Percentiles rank a stretch among this genome's conserved stretches.
Evolutionary conservation across 345 rosid species (phyloP).

Genomic region (Hypericum androsaemum): DNA sequence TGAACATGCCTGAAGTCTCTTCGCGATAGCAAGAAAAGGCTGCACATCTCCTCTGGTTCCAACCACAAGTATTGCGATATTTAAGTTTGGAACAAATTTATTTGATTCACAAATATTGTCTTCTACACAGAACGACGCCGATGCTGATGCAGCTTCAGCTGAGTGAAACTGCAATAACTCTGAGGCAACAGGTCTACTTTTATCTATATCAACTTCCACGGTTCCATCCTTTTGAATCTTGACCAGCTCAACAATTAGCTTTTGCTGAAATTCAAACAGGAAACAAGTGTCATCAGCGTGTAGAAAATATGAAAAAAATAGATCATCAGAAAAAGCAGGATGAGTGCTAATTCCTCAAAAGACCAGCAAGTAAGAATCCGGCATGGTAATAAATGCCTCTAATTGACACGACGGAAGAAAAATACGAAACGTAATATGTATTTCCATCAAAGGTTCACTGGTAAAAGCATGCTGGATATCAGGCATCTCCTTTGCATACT

Average conservation of each 20-base stretch:
- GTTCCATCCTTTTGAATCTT: conserved; percentile 92
- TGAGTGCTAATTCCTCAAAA: too few species aligned
- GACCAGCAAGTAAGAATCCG: too few species aligned
- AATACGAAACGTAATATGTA: too few species aligned
- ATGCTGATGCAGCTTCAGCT: conserved; percentile 27
- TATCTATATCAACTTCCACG: conserved; percentile 74
- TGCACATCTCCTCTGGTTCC: conserved; percentile 99
- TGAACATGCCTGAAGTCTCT: conserved; percentile 75
- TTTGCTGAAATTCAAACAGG: conserved; percentile 39
- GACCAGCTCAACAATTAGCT: conserved; percentile 73
- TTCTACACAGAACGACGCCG: conserved; percentile 21
- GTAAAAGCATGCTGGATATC: too few species aligned
- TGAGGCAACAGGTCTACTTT: conserved; percentile 58
- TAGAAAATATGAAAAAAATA: conserved; percentile 1
- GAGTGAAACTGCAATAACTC: conserved; percentile 66
- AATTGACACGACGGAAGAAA: too few species aligned
- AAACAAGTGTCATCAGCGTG: conserved; percentile 7
- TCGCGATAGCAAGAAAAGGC: conserved; percentile 89
- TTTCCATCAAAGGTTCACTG: too few species aligned
- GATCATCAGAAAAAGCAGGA: background rate
- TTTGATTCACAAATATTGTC: conserved; percentile 31
- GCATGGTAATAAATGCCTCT: too few species aligned
- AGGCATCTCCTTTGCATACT: too few species aligned
- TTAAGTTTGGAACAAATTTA: conserved; percentile 63
- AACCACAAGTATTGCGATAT: conserved; percentile 77